These are phyloP conservation scores for Ormosia emarginata DNA, from an alignment of 306 rosid species.

Conservation along the genomic window DNA sequence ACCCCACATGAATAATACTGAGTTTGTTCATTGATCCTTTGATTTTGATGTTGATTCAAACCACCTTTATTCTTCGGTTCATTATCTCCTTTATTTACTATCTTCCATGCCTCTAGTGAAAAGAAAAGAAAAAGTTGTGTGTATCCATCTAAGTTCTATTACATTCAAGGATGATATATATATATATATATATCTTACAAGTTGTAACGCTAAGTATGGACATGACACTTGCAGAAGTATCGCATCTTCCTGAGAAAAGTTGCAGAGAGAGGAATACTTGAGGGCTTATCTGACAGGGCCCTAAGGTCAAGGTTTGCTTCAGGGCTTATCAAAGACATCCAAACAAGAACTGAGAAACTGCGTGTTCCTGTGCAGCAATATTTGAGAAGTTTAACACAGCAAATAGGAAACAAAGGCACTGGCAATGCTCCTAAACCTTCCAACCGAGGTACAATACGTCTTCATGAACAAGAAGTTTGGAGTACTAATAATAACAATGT, in stretches of 20 bases:
- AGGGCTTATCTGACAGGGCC: slow-evolving; percentile 27
- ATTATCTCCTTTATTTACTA: background rate
- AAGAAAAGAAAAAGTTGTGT: too few species aligned
- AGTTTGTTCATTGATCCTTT: background rate
- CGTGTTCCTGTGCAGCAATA: background rate
- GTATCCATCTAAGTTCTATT: background rate
- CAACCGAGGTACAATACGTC: background rate
- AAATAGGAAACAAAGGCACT: background rate
- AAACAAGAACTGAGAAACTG: background rate
- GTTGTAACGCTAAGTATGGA: background rate
- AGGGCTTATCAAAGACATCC: slow-evolving; percentile 17
- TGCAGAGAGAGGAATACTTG: slow-evolving; percentile 30
- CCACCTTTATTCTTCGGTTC: background rate
- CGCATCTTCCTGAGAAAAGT: slow-evolving; percentile 46
- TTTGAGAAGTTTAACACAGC: background rate
- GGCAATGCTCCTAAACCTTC: background rate
- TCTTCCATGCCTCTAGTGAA: too few species aligned
- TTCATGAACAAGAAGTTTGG: background rate
- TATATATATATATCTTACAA: background rate
- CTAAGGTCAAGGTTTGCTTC: slow-evolving; percentile 47
- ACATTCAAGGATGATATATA: background rate
- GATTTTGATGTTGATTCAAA: background rate
- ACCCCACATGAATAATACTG: background rate
- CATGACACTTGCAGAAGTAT: slow-evolving; percentile 49
- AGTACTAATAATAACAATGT: background rate